Base-by-base conservation (phyloP, 2,329 filamentous ascomycete species). In the Pseudogymnoascus sp. region DNA sequence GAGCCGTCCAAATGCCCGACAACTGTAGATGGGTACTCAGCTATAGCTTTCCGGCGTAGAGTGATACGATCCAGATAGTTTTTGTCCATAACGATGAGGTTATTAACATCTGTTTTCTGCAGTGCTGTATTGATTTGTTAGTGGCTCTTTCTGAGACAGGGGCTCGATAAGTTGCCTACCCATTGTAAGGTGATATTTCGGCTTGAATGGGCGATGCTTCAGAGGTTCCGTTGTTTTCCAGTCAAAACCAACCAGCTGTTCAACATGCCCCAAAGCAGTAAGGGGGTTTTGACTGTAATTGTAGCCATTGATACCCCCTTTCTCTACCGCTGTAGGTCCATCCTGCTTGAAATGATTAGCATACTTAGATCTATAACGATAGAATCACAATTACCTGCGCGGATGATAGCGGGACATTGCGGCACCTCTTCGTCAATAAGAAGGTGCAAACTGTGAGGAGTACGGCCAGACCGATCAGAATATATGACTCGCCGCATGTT, bases 181-280 rank as follows among this genome's bases (percentile, higher is more conserved):
- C 84, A 87, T 87, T 5, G 84, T 85, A 59, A 87, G 71, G 68
- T 86, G 79, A 68, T 83, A 87, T 66, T 80, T 84, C 4, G 81
- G 78, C 69, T 83, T 85, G 71, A 85, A 85, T 0, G 81, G 80
- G 11, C 84, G 75, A 9, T 84, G 69, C 62, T 81, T 77, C 37
- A 83, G 68, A 0, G 82, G 84, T 61, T 79, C 75, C 33, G 77
- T 79, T 0, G 71, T 74, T 59, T 74, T 68, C 76, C 81, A 81
- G 63, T 82, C 71, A 65, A 86, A 83, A 61, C 76, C 70, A 2
- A 69, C 54, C 3, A 84, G 72, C 2, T 81, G 76, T 21, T 57
- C 61, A 31, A 63, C 60, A 8, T 58, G 21, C 26, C 59, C 41
- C 26, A 61, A 24, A 47, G 17, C 21, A 11, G 47, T 54, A 33